Evolutionary conservation across 2,329 filamentous ascomycete genomes (phyloP).

Genomic region (Emericellopsis atlantica): DNA sequence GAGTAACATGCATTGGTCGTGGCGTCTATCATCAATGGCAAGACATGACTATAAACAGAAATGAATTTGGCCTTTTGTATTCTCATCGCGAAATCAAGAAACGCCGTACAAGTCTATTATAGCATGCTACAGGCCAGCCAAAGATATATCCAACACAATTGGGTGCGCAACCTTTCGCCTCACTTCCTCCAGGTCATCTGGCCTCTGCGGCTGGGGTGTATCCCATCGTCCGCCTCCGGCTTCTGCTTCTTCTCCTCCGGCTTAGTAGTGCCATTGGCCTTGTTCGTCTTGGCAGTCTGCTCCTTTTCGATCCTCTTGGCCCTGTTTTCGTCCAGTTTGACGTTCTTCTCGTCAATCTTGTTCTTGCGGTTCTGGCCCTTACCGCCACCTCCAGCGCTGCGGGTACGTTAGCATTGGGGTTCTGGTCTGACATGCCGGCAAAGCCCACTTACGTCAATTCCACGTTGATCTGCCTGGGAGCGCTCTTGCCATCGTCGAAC

Average conservation of each 20-base stretch:
- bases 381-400: constrained; percentile 70
- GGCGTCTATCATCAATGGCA: too few relatives aligned
- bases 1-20: too few relatives aligned
- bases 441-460: constrained; percentile 61
- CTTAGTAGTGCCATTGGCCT: constrained; percentile 6
- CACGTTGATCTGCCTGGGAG: constrained; percentile 72
- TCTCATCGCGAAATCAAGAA: too few relatives aligned
- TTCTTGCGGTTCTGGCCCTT: constrained; percentile 60
- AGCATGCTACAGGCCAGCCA: too few relatives aligned
- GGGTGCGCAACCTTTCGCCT: too few relatives aligned
- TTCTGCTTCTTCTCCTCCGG: constrained; percentile 9
- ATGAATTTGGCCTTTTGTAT: too few relatives aligned
- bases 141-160: too few relatives aligned
- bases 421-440: background rate
- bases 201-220: constrained; percentile 38
- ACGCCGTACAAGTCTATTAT: too few relatives aligned
- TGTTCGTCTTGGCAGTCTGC: constrained; percentile 22
- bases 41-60: too few relatives aligned
- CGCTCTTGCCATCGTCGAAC: constrained; percentile 46
- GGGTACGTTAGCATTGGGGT: background rate
- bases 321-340: constrained; percentile 61
- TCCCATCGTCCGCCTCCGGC: constrained; percentile 14
- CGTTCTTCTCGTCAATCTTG: constrained; percentile 78
- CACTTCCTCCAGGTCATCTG: constrained; percentile 3
- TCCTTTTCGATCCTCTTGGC: constrained; percentile 33